Evolutionary conservation across 441 rosid species (phyloP).

Genomic region (Aleurites moluccanus): DNA sequence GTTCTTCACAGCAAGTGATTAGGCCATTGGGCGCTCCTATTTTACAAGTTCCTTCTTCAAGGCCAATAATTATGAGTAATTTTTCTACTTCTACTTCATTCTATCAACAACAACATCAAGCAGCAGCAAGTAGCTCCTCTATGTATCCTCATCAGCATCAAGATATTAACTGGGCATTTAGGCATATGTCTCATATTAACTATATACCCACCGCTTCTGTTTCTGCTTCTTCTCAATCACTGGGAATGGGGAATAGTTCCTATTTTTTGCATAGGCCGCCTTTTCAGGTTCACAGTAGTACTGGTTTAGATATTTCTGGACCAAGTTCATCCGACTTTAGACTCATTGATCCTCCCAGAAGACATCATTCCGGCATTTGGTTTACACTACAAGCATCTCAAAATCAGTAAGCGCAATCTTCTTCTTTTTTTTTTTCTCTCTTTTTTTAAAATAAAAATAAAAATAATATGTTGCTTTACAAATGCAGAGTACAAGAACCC

Average conservation of each 20-base stretch:
- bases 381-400: constrained; percentile 83
- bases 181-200: constrained; percentile 44
- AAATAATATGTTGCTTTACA: background rate
- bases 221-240: constrained; percentile 27
- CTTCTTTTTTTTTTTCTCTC: background rate
- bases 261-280: constrained; percentile 49
- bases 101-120: constrained; percentile 54
- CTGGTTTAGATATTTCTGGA: constrained; percentile 56
- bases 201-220: constrained; percentile 38
- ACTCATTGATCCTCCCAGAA: constrained; percentile 73
- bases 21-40: constrained; percentile 27
- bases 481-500: constrained; percentile 82
- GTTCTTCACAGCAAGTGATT: constrained; percentile 24
- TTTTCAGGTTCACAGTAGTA: constrained; percentile 39
- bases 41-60: constrained; percentile 34
- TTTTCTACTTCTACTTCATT: constrained; percentile 41
- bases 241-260: constrained; percentile 36
- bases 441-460: background rate
- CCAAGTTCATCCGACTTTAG: constrained; percentile 61
- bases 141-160: constrained; percentile 45
- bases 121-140: constrained; percentile 43
- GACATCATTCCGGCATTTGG: constrained; percentile 97
- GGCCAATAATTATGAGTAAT: constrained; percentile 30
- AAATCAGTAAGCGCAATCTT: constrained; percentile 73
- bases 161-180: constrained; percentile 66